phyloP scores from a whole-genome alignment of 768 basidiomycete species.

The Pisolithus tinctorius region DNA sequence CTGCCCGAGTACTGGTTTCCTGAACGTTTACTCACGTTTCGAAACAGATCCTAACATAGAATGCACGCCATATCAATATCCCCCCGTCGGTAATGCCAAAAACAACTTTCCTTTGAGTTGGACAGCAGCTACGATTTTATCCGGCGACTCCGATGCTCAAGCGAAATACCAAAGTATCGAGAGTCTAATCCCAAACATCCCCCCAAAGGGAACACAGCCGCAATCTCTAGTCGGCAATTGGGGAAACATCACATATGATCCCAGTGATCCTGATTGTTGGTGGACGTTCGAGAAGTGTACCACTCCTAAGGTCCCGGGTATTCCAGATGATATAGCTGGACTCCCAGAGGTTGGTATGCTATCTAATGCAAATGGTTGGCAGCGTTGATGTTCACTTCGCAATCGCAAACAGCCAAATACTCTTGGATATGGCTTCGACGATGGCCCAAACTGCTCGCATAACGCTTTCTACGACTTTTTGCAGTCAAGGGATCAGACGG shows the following conservation, averaged over 20 bases:
- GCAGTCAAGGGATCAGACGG: conserved; percentile 47
- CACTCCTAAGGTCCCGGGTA: conserved; percentile 33
- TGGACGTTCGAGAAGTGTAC: conserved; percentile 39
- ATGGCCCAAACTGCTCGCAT: conserved; percentile 61
- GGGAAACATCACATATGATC: background rate
- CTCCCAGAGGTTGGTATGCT: conserved; percentile 30
- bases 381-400: background rate
- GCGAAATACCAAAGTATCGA: conserved; percentile 34
- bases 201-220: conserved; percentile 23
- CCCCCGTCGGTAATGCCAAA: conserved; percentile 23
- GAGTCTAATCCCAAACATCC: conserved; percentile 36
- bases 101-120: conserved; percentile 36
- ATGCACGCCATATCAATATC: conserved; percentile 37
- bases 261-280: conserved; percentile 17
- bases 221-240: background rate
- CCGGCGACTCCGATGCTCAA: conserved; percentile 32
- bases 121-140: conserved; percentile 34
- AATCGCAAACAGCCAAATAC: conserved; percentile 37
- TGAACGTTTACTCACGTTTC: background rate
- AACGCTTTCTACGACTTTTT: conserved; percentile 57
- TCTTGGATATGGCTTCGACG: conserved; percentile 56
- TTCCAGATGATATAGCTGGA: conserved; percentile 28
- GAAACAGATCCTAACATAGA: conserved; percentile 27
- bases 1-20: background rate
- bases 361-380: too few species aligned